Evolutionary conservation across 352 stramenopile species (phyloP), one percentile per base, ranked within the genome.

Genomic region (Blastocystis sp.): DNA sequence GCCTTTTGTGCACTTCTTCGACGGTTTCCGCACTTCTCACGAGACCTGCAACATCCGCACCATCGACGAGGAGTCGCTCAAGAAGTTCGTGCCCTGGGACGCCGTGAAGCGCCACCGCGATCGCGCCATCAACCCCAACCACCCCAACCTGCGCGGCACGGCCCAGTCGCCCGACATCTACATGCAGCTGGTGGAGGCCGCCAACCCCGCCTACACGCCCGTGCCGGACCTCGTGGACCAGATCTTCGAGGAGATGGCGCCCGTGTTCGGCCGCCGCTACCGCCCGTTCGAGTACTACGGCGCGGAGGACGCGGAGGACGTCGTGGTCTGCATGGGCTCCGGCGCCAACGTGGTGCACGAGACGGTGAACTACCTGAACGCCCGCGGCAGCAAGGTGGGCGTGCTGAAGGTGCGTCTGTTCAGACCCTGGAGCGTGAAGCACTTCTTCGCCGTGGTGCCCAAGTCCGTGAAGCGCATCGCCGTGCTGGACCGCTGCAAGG

Each of bases 1-100:
- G 60, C 94, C 94, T 38, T 96, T 97, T 86, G 87, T 97, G 61
- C 93, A 97, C 90, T 95, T 97, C 40, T 96, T 96, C 91, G 94
- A 97, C 91, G 94, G 93, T 62, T 92, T 89, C 84, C 38, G 52
- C 43, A 92, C 90, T 2, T 90, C 88, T 64, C 93, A 97, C 88
- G 94, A 96, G 91, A 89, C 91, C 41, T 93, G 95, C 82, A 96
- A 96, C 89, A 92, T 93, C 65, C 90, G 92, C 76, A 80, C 96
- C 34, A 90, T 91, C 34, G 52, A 59, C n/a, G 90, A 89, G 90
- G 93, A 94, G 86, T 93, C 92, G 87, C 92, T 66, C 86, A 91
- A 91, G 89, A 91, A 91, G 61, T 90, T 93, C 41, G 92, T 94
- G 21, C 86, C 92, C 28, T 94, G 94, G 89, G 90, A 94, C 89